A percentile compares a stretch with the other conserved stretches of the same genome.
These are phyloP conservation scores for Chimonanthus salicifolius DNA, from an alignment of 164 flowering plant genomes.

Conservation along the genomic window DNA sequence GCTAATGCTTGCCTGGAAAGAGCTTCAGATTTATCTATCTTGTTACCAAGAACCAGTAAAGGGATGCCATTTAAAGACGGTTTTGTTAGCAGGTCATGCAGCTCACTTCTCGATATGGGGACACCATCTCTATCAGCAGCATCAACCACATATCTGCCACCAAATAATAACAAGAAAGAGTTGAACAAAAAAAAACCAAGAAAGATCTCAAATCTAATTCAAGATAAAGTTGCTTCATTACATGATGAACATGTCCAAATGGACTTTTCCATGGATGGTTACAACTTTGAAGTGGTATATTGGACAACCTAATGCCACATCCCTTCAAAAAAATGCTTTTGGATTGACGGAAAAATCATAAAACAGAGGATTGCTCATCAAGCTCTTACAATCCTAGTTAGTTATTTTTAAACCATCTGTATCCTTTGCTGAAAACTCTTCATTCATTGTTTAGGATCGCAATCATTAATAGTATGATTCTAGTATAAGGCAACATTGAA, in stretches of 20 bases:
- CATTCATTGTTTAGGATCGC: too few species aligned
- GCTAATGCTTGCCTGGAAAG: conserved; percentile 74
- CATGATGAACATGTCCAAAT: not conserved
- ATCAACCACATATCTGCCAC: conserved; percentile 80
- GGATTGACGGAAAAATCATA: not conserved
- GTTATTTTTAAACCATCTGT: too few species aligned
- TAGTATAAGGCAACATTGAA: too few species aligned
- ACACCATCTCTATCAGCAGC: conserved; percentile 89
- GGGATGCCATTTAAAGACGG: conserved; percentile 77
- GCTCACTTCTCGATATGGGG: conserved; percentile 69
- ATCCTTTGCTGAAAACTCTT: too few species aligned
- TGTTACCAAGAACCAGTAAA: conserved; percentile 76
- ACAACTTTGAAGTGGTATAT: not conserved
- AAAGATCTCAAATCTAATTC: not conserved
- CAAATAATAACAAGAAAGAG: not conserved
- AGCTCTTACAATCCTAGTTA: too few species aligned
- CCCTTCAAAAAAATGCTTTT: not conserved
- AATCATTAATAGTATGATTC: too few species aligned
- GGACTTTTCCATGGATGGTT: not conserved
- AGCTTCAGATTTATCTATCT: conserved; percentile 91
- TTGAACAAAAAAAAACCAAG: not conserved
- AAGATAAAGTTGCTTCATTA: not conserved
- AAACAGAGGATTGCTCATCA: too few species aligned
- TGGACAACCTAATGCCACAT: not conserved
- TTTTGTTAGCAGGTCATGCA: conserved; percentile 68